These are phyloP conservation scores for Fragilaria radians DNA, from an alignment of 108 stramenopile genomes.

Conservation along the genomic window DNA sequence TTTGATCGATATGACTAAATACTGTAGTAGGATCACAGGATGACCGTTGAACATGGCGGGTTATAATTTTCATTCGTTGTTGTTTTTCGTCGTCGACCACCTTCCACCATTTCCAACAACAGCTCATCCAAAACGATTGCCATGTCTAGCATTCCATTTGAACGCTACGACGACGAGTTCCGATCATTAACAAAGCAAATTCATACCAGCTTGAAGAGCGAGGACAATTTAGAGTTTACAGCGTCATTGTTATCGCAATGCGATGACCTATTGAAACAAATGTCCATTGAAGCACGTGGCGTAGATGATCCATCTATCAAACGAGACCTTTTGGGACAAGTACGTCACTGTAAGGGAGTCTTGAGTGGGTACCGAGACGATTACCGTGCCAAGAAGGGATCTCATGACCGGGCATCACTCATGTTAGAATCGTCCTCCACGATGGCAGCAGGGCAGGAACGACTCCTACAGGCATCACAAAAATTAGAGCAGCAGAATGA, in stretches of 20 bases:
- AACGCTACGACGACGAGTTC: conserved; percentile 95
- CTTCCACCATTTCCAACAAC: no score
- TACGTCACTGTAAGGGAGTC: conserved; percentile 44
- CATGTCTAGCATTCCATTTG: conserved; percentile 46
- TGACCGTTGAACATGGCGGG: no score
- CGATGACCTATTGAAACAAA: conserved; percentile 92
- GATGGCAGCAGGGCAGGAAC: conserved; percentile 33
- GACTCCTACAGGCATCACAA: conserved; percentile 59
- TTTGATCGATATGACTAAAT: no score
- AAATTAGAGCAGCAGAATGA: conserved; percentile 72
- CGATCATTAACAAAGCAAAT: conserved; percentile 81
- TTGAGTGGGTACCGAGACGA: conserved; percentile 39
- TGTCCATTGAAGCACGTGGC: conserved; percentile 90
- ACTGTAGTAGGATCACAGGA: no score
- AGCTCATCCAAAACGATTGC: no score
- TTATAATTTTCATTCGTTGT: no score
- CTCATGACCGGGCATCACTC: conserved; percentile 7
- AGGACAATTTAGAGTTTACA: conserved; percentile 17
- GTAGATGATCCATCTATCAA: conserved; percentile 55
- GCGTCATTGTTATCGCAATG: conserved; percentile 76
- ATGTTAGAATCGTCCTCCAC: conserved; percentile 4
- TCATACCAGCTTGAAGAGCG: conserved; percentile 17
- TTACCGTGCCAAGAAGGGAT: conserved; percentile 35
- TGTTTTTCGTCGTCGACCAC: no score
- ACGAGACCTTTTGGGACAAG: conserved; percentile 67